Conservation (phyloP, 2,329 filamentous ascomycete genomes). For the Paecilomyces sp. region DNA sequence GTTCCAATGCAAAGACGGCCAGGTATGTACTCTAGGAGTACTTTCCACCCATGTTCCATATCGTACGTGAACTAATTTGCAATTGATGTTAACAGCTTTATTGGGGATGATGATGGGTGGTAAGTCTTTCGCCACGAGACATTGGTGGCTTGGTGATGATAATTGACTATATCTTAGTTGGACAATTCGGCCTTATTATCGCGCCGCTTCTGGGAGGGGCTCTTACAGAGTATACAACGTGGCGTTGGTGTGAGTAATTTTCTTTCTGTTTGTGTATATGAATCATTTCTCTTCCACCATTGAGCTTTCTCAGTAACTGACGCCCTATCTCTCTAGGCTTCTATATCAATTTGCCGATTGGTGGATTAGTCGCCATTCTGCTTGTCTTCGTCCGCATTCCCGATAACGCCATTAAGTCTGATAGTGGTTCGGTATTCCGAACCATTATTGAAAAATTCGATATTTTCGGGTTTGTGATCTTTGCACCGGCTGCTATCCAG, state of each 20-base stretch:
- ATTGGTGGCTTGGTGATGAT: background rate
- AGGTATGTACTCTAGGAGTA: constrained; percentile 5
- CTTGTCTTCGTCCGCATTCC: constrained; percentile 23
- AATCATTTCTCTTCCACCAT: background rate
- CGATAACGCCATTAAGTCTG: constrained; percentile 14
- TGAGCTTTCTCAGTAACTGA: background rate
- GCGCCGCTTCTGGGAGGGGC: constrained; percentile 38
- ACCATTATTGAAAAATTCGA: constrained; percentile 29
- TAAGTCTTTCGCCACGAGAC: constrained; percentile 2
- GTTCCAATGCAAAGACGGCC: constrained; percentile 10
- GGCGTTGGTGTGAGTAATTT: constrained; percentile 32
- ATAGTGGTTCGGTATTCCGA: background rate
- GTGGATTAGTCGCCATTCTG: constrained; percentile 23
- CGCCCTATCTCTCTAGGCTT: constrained; percentile 16
- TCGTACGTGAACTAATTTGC: background rate
- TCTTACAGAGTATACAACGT: constrained; percentile 30
- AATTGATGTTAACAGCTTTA: constrained; percentile 4
- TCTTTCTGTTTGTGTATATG: background rate
- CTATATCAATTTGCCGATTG: constrained; percentile 35
- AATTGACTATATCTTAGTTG: constrained; percentile 7
- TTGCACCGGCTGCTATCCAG: constrained; percentile 33
- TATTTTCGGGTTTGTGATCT: constrained; percentile 29
- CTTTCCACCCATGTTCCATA: background rate
- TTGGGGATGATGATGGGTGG: constrained; percentile 15
- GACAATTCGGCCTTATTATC: constrained; percentile 26